phyloP scores from a whole-genome alignment of 345 rosid species.

The Boechera retrofracta region DNA sequence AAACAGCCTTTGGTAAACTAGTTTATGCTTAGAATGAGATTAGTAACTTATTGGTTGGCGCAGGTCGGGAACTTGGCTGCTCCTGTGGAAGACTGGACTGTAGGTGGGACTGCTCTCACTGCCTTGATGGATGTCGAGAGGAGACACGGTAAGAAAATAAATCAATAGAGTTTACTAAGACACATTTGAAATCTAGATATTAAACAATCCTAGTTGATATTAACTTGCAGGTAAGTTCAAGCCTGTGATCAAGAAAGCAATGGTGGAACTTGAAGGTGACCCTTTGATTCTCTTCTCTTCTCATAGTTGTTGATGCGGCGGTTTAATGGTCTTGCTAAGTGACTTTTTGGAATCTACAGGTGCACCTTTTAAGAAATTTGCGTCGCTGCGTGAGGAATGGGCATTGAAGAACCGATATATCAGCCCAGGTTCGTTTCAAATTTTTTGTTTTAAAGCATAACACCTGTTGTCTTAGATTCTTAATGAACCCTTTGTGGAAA shows the following conservation, averaged over 20 bases:
- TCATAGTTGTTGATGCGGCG: not conserved
- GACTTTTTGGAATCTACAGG: conserved; percentile 50
- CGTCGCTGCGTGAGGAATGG: conserved; percentile 85
- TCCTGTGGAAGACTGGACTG: conserved; percentile 92
- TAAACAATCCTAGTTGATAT: not conserved
- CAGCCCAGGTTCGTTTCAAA: conserved; percentile 78
- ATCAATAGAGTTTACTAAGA: not conserved
- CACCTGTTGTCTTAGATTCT: not conserved
- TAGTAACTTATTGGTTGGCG: conserved; percentile 24
- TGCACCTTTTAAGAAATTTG: conserved; percentile 88
- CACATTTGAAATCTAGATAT: not conserved
- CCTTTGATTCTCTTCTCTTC: conserved; percentile 5
- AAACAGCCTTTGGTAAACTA: conserved; percentile 3
- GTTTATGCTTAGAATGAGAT: conserved; percentile 17
- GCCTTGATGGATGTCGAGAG: conserved; percentile 98
- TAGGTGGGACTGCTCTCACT: conserved; percentile 93
- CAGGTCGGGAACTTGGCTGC: conserved; percentile 96
- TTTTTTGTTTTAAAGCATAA: not conserved
- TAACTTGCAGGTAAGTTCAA: conserved; percentile 80
- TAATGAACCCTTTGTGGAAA: not conserved
- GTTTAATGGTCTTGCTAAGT: not conserved
- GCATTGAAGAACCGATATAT: conserved; percentile 77
- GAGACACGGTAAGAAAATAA: conserved; percentile 73
- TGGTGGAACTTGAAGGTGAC: conserved; percentile 99
- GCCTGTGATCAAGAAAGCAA: conserved; percentile 99